Evolutionary conservation across 495 filamentous ascomycete genomes (phyloP), one percentile per base, ranked within the genome.

Genomic region (Thermothielavioides terrestris): DNA sequence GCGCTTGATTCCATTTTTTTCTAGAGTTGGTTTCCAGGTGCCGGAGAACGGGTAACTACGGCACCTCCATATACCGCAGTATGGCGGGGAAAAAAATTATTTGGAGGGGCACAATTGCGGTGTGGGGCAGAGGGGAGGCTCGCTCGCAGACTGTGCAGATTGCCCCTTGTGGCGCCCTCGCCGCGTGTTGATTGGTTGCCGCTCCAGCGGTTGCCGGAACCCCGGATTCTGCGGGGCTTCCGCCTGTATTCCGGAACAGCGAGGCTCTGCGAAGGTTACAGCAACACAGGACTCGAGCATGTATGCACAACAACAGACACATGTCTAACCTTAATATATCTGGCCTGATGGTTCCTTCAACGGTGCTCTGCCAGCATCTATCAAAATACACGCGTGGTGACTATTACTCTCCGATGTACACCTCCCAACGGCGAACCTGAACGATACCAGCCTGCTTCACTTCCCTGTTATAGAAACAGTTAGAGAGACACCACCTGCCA

Each of bases 1-100:
- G 23, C 7, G 20, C 3, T 32, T 35, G 48, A 11, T 20, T 51
- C 39, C 40, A 45, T 51, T 42, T 50, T 51, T 45, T 20, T 42
- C 15, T 28, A 42, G 49, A 51, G 48, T 50, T n/a, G n/a, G 39
- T 50, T 45, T 39, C 45, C 11, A 0, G 20, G 11, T 39, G 39
- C 30, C 32, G 30, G 18, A 38, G 15, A 32, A n/a, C 17, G 38
- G 40, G 18, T 26, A 45, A 17, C 31, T 23, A 14, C 25, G 25
- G 11, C 17, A n/a, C 15, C 31, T 42, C 38, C 28, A 35, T 49
- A 21, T 49, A 35, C n/a, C n/a, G n/a, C n/a, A n/a, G n/a, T n/a
- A 36, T 51, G 49, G 49, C 41, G 49, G 49, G 49, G 49, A 51
- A 51, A n/a, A n/a, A n/a, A 51, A 44, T 44, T 51, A 44, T 51